phyloP scores from a whole-genome alignment of 331 rosid genomes.

The Quercus lobata region DNA sequence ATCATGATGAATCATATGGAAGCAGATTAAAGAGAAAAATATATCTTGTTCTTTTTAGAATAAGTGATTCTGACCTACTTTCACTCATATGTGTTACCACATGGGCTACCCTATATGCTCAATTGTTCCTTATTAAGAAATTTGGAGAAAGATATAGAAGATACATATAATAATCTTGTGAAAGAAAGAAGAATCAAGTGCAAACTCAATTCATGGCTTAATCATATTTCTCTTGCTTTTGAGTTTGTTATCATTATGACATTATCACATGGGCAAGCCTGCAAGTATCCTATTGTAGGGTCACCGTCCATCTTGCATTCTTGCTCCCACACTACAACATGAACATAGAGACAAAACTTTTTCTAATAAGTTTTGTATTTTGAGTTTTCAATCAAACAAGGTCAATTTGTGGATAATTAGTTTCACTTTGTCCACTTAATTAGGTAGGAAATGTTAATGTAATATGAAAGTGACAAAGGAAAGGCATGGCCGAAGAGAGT shows the following conservation, averaged over 20 bases:
- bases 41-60: not conserved
- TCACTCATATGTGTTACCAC: no score
- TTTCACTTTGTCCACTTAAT: not conserved
- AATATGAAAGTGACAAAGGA: not conserved
- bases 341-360: not conserved
- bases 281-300: not conserved
- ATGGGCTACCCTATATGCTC: not conserved
- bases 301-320: not conserved
- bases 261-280: slow-evolving; percentile 3
- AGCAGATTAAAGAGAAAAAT: not conserved
- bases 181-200: not conserved
- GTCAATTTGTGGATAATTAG: no score
- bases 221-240: not conserved
- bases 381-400: no score
- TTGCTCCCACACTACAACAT: not conserved
- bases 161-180: not conserved
- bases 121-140: not conserved
- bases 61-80: no score
- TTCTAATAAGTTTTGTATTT: no score
- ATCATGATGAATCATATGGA: not conserved
- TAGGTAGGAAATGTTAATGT: not conserved
- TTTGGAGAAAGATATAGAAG: not conserved
- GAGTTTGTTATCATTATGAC: not conserved
- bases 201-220: not conserved
- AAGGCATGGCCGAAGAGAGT: no score